Evolutionary conservation across 768 basidiomycete species (phyloP).

Genomic region (Collybiopsis confluens): DNA sequence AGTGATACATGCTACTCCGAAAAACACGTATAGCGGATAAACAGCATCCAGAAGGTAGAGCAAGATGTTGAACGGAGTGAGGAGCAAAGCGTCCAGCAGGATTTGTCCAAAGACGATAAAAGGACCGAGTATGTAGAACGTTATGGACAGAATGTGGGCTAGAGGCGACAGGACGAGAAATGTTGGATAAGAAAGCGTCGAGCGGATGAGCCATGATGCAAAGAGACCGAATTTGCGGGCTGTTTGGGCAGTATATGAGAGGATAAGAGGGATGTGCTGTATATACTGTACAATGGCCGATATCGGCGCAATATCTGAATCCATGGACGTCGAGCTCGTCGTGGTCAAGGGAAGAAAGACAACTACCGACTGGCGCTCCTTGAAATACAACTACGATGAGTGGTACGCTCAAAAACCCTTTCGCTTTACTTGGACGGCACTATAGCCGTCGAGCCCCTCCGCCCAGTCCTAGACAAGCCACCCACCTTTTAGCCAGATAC

Average conservation of each 20-base stretch:
- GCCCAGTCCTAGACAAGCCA: slow-evolving; percentile 47
- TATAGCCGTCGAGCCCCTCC: slow-evolving; percentile 37
- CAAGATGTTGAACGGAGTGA: slow-evolving; percentile 38
- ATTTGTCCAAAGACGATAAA: slow-evolving; percentile 37
- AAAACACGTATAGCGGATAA: slow-evolving; percentile 54
- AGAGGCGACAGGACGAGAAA: slow-evolving; percentile 2
- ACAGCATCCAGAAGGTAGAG: slow-evolving; percentile 37
- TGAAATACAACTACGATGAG: neutral
- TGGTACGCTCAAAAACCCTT: neutral
- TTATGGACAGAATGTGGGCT: slow-evolving; percentile 23
- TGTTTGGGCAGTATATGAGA: neutral
- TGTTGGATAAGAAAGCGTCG: neutral
- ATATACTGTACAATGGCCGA: neutral
- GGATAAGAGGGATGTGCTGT: neutral
- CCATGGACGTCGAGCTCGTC: neutral
- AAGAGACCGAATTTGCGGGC: neutral
- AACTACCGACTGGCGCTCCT: neutral
- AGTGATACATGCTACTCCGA: slow-evolving; percentile 50
- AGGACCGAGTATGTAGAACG: slow-evolving; percentile 46
- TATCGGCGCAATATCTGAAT: neutral
- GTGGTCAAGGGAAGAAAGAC: neutral
- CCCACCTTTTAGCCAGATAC: slow-evolving; percentile 59
- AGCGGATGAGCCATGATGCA: neutral
- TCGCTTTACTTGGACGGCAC: neutral
- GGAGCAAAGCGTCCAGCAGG: slow-evolving; percentile 35